A percentile compares a stretch with the other conserved stretches of the same genome.
Conservation (phyloP, 495 filamentous ascomycete species). For the Endocarpon pusillum region DNA sequence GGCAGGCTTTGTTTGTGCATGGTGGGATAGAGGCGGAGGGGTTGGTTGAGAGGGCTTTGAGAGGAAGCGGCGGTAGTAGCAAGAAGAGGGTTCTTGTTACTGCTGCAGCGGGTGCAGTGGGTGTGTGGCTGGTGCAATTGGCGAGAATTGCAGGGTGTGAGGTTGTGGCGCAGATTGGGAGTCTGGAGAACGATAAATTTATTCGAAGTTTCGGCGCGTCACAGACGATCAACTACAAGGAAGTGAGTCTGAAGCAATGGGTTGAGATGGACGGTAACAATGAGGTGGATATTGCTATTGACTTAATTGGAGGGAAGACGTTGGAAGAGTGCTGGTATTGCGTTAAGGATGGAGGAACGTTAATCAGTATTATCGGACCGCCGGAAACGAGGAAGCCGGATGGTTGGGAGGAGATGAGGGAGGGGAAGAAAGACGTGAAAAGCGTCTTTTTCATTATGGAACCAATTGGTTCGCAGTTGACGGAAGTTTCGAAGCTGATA, state of each 20-base stretch:
- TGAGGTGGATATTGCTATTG: constrained; percentile 34
- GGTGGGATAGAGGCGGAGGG: constrained; percentile 15
- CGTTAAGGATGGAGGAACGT: constrained; percentile 22
- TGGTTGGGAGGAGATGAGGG: constrained; percentile 5
- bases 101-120: constrained; percentile 34
- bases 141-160: constrained; percentile 25
- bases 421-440: constrained; percentile 18
- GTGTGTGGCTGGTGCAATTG: constrained; percentile 39
- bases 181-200: constrained; percentile 22
- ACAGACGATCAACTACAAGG: constrained; percentile 30
- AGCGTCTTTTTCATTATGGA: constrained; percentile 29
- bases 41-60: background rate
- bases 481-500: constrained; percentile 23
- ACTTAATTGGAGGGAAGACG: constrained; percentile 29
- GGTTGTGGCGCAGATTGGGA: constrained; percentile 25
- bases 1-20: constrained; percentile 41
- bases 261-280: constrained; percentile 8
- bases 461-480: constrained; percentile 22
- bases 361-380: constrained; percentile 34
- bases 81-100: constrained; percentile 30
- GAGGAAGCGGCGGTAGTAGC: constrained; percentile 2
- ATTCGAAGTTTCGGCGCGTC: constrained; percentile 27
- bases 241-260: constrained; percentile 20
- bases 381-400: constrained; percentile 22
- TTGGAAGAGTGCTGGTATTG: constrained; percentile 29